Base-by-base conservation (phyloP, 495 filamentous ascomycete species). In the Penicillium herquei region DNA sequence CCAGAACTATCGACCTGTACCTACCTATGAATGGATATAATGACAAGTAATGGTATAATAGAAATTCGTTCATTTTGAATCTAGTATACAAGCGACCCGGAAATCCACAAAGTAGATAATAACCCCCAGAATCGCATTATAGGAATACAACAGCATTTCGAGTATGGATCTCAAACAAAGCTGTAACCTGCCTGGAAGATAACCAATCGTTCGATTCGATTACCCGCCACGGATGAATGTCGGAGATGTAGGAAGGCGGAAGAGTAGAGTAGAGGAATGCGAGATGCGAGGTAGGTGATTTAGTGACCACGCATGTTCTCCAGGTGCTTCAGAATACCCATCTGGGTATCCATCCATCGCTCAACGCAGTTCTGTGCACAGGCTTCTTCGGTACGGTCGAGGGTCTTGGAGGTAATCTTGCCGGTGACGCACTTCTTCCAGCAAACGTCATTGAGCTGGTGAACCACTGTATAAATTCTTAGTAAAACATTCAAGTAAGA, bases 341-440 rank as follows among this genome's bases (percentile, higher is more conserved):
- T 67, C 73, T 92, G 92, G 49, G 90, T 81, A 74, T 98, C 94
- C 79, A 97, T 79, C 76, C 92, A 98, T 47, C 94, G 82, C 56
- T 95, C 89, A 43, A 97, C 90, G 65, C 94, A 98, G 76, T 96
- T 96, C 70, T 86, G 76, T 63, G 93, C 77, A 72, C 94, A 98
- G 6, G 74, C 63, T 74, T 90, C 85, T 78, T 98, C 94, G 52
- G 54, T 74, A 59, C 76, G 81, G 56, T 95, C 90, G 51, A 98
- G 78, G 57, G 80, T 77, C 30, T 81, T 81, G 41, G 74, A 79
- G 42, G 83, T 79, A 63, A 93, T 85, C 45, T 79, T 80, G 49
- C 82, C 73, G 30, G 86, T 84, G 53, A 88, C 78, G 80, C 94
- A 98, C 80, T 96, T 96, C 64, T 83, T 89, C 84, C 88, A 98